Evolutionary conservation across 2,329 filamentous ascomycete species (phyloP), one percentile per base, ranked within the genome.

Genomic region (Calonectria hawksworthii): DNA sequence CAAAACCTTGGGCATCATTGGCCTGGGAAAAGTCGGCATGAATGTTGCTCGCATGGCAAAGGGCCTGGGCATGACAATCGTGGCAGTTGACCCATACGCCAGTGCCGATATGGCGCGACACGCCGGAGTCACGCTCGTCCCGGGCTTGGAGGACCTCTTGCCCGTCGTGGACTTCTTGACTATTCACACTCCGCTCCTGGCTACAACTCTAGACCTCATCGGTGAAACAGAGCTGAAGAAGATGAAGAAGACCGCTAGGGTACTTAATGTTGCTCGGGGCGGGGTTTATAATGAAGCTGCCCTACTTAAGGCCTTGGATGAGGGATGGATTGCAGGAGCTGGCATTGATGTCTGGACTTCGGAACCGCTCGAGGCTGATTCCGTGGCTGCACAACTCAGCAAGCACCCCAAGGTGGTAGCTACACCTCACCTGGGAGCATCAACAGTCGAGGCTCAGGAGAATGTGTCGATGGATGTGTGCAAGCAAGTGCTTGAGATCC

Each of bases 401-500:
- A 88, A 87, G 13, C 94, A 96, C 78, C 90, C 92, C 0, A 93
- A 91, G 77, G 94, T 95, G 0, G 92, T 96, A 2, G 92, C 92
- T 1, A 96, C 95, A 10, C 95, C 95, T 1, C 95, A 97, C 83
- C 88, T 97, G 0, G 94, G 94, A 10, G 95, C 95, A 0, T 95
- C 93, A 0, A 97, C 95, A 0, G 90, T 94, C 41, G 95, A 97
- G 87, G 95, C 95, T 0, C 94, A 97, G 83, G 94, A 96, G 81
- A 96, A 96, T 75, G 94, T 96, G 4, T 94, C 93, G 1, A 90
- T 96, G 76, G 95, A 96, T 79, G 95, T 96, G 11, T 96, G 94
- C 83, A 93, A 93, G 41, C 94, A 97, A 84, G 94, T 96, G 16
- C 88, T 94, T 0, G 90, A 93, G 73, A 95, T 96, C 52, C 87